A percentile compares a stretch with the other conserved stretches of the same genome.
phyloP scores from a whole-genome alignment of 805 yeast species.

The Sugiyamaella valdiviana region DNA sequence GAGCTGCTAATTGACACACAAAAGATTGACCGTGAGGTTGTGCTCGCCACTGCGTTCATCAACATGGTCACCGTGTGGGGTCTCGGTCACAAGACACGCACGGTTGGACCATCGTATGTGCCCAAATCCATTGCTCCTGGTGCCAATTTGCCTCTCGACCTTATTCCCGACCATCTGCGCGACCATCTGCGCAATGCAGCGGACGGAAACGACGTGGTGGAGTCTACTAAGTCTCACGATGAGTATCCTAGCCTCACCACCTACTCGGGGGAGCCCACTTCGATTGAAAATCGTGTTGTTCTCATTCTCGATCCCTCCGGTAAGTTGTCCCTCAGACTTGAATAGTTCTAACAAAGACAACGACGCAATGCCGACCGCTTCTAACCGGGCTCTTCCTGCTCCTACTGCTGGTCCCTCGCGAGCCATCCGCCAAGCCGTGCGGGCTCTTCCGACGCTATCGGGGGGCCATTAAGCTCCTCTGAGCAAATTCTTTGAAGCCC shows the following conservation, averaged over 20 bases:
- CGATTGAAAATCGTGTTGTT: constrained; percentile 11
- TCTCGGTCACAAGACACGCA: constrained; percentile 45
- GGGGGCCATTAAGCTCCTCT: background rate
- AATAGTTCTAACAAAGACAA: background rate
- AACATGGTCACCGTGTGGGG: constrained; percentile 69
- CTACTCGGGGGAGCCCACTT: background rate
- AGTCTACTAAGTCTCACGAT: no score
- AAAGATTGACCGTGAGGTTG: constrained; percentile 45
- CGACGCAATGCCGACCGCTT: no score
- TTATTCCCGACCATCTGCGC: background rate
- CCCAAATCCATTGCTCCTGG: constrained; percentile 11
- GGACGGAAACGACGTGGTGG: no score
- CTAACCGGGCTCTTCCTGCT: no score
- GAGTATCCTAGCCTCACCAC: no score
- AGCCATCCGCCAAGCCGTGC: background rate
- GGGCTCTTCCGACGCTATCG: background rate
- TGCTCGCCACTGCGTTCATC: constrained; percentile 53
- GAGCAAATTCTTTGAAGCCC: no score
- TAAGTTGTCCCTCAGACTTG: no score
- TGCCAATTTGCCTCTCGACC: background rate
- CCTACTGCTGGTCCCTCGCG: background rate
- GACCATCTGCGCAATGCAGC: background rate
- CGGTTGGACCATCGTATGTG: constrained; percentile 46
- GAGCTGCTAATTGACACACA: constrained; percentile 48
- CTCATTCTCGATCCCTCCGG: constrained; percentile 4